Percentiles rank a stretch among this genome's conserved stretches.
Evolutionary conservation across 805 yeast species (phyloP).

Genomic region (Wickerhamomyces rabaulensis): DNA sequence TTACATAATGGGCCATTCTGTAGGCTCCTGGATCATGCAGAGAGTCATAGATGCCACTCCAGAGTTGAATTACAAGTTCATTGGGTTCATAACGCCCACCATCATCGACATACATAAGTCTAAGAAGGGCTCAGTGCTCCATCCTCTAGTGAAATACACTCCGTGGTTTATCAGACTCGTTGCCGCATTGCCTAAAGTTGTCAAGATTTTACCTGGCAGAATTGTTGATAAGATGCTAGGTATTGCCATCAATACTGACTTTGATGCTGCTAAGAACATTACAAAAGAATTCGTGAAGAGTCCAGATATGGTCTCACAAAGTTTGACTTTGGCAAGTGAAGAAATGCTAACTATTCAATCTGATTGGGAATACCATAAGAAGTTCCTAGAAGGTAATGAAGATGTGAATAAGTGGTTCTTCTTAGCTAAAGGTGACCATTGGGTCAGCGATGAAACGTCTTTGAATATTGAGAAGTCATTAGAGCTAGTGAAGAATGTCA

Average conservation of each 20-base stretch:
- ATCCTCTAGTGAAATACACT: conserved; percentile 21
- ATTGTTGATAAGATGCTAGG: conserved; percentile 1
- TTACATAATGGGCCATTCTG: conserved; percentile 60
- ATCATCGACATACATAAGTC: conserved; percentile 52
- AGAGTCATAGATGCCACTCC: conserved; percentile 33
- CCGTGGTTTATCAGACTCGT: conserved; percentile 26
- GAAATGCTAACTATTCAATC: conserved; percentile 50
- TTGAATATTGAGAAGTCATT: conserved; percentile 35
- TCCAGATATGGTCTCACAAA: conserved; percentile 44
- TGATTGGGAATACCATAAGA: conserved; percentile 47
- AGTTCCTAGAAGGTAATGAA: conserved; percentile 29
- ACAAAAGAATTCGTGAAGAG: conserved; percentile 38
- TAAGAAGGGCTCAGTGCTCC: conserved; percentile 32
- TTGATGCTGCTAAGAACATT: conserved; percentile 23
- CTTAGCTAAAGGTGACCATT: conserved; percentile 57
- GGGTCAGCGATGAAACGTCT: conserved; percentile 56
- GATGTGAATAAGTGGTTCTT: conserved; percentile 41
- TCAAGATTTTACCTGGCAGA: conserved; percentile 23
- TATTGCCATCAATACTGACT: conserved; percentile 8
- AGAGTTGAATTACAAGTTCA: conserved; percentile 31
- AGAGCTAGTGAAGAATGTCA: conserved; percentile 24
- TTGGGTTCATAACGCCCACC: conserved; percentile 69
- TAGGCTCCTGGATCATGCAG: conserved; percentile 64
- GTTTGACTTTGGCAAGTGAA: conserved; percentile 50
- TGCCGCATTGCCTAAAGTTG: conserved; percentile 24